Evolutionary conservation across 306 rosid genomes (phyloP), one percentile per base, ranked within the genome.

Genomic region (Hippophae rhamnoides): DNA sequence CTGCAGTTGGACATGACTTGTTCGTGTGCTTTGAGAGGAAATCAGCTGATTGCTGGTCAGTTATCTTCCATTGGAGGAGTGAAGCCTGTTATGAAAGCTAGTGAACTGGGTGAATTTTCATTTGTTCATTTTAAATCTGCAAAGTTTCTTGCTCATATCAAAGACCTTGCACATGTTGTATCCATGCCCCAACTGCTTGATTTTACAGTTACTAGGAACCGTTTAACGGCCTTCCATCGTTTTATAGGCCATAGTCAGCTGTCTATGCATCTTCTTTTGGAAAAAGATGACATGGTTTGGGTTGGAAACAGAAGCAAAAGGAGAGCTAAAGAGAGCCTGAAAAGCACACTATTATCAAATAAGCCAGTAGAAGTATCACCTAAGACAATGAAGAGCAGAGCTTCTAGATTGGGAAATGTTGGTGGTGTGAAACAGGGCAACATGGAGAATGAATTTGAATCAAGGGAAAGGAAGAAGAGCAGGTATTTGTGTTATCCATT

Each of bases 401-500:
- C 47, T 68, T 57, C 58, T 11, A 13, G 42, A 23, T n/a, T 18
- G 10, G 75, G 56, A 43, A 23, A 60, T 58, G 52, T 41, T 10
- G 62, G 56, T 63, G 43, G 41, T 8, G 63, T 42, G 26, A 62
- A 63, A 60, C 51, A 58, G 57, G 72, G 42, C 42, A 63, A 41
- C 63, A n/a, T 10, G 26, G 82, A 71, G 7, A 68, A 18, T 47
- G 84, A 85, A 41, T 42, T 60, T 44, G 82, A 88, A 43, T 78
- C 81, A 1, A 74, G 95, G 65, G 87, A 66, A 63, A 69, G 99
- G 78, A 88, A 76, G 69, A 86, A 78, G 72, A 93, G 96, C 58
- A 83, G 80, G 81, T 93, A 86, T 71, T 70, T 93, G 66, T 86
- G 95, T 69, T 86, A 68, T 63, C 99, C 94, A 6, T 88, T 83